Percentiles rank a stretch among this genome's conserved stretches.
Evolutionary conservation across 2,329 filamentous ascomycete genomes (phyloP).

Genomic region (Penicillium polonicum): DNA sequence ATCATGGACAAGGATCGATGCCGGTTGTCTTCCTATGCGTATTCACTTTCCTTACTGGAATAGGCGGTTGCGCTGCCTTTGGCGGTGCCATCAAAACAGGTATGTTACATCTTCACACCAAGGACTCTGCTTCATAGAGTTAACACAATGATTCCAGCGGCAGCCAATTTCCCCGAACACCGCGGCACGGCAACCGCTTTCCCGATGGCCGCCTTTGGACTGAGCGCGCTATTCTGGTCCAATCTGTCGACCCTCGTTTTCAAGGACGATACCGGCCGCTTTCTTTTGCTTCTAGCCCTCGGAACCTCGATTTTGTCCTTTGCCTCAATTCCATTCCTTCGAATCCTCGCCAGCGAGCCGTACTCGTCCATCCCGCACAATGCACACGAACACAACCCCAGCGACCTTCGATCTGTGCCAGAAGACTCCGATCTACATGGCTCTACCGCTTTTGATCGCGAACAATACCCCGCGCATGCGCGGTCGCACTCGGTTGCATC

Average conservation of each 20-base stretch:
- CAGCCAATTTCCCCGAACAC: slow-evolving; percentile 86
- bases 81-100: slow-evolving; percentile 77
- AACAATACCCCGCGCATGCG: slow-evolving; percentile 24
- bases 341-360: slow-evolving; percentile 59
- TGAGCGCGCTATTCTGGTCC: slow-evolving; percentile 97
- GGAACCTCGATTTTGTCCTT: slow-evolving; percentile 77
- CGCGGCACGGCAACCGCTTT: slow-evolving; percentile 93
- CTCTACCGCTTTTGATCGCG: slow-evolving; percentile 32
- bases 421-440: slow-evolving; percentile 42
- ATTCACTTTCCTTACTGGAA: slow-evolving; percentile 79
- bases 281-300: slow-evolving; percentile 74
- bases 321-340: slow-evolving; percentile 79
- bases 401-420: slow-evolving; percentile 26
- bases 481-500: slow-evolving; percentile 34
- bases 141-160: slow-evolving; percentile 53
- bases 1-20: slow-evolving; percentile 61
- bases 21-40: slow-evolving; percentile 66
- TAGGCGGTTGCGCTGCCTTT: slow-evolving; percentile 91
- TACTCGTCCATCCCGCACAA: slow-evolving; percentile 45
- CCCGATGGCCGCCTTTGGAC: slow-evolving; percentile 84
- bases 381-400: slow-evolving; percentile 31
- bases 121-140: not conserved
- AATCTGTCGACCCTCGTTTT: slow-evolving; percentile 73
- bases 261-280: slow-evolving; percentile 76
- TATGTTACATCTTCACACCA: slow-evolving; percentile 26